A percentile compares a stretch with the other conserved stretches of the same genome.
Conservation (phyloP, 805 yeast species). For the Priceomyces castillae region DNA sequence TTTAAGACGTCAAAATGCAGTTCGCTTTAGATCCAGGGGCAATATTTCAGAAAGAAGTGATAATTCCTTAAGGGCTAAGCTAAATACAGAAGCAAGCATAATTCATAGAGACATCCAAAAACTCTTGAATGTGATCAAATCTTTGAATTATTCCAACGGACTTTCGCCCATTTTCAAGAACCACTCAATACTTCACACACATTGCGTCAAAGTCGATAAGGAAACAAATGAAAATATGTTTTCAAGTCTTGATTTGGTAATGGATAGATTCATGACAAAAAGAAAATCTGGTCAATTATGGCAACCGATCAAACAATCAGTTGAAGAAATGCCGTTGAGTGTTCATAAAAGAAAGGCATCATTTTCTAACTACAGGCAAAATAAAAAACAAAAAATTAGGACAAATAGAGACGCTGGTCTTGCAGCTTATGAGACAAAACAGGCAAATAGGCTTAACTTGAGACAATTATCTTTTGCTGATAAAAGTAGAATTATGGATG, state of each 20-base stretch:
- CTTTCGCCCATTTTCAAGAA: constrained; percentile 5
- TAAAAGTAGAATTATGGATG: constrained; percentile 17
- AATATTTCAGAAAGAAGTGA: neutral
- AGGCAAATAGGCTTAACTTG: neutral
- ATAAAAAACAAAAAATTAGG: constrained; percentile 3
- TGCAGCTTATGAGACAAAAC: neutral
- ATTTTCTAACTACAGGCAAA: neutral
- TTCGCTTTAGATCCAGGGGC: constrained; percentile 15
- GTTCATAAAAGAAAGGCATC: constrained; percentile 3
- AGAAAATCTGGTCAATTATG: constrained; percentile 12
- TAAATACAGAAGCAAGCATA: constrained; percentile 11
- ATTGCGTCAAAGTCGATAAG: constrained; percentile 1
- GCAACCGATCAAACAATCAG: constrained; percentile 1
- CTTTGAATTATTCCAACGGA: constrained; percentile 2
- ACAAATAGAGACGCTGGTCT: neutral
- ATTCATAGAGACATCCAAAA: constrained; percentile 10
- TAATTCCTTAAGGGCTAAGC: constrained; percentile 1
- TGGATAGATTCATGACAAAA: constrained; percentile 12
- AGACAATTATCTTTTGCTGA: constrained; percentile 8
- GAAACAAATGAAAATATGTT: constrained; percentile 7
- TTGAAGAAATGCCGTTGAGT: neutral
- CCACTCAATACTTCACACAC: constrained; percentile 6
- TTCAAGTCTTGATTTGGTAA: constrained; percentile 10
- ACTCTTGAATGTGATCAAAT: constrained; percentile 2
- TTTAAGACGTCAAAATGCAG: constrained; percentile 33